Percentiles rank a stretch among this genome's conserved stretches.
phyloP scores from a whole-genome alignment of 306 rosid genomes.

The Coriaria nepalensis region DNA sequence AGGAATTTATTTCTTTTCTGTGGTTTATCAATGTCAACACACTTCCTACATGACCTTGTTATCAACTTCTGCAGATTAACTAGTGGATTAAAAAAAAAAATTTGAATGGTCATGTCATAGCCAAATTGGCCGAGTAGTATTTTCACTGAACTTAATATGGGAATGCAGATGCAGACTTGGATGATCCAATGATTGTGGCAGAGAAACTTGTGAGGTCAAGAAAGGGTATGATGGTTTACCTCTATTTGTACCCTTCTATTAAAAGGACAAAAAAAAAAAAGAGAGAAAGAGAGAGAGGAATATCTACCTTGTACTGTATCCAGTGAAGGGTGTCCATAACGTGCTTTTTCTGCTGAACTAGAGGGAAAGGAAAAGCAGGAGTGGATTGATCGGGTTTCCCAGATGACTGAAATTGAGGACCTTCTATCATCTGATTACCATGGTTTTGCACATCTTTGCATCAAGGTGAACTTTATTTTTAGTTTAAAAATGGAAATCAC shows the following conservation, averaged over 20 bases:
- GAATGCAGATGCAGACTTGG: conserved; percentile 68
- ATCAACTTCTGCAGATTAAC: neutral
- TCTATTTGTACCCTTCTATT: conserved; percentile 8
- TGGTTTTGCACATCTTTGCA: conserved; percentile 67
- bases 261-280: conserved; percentile 13
- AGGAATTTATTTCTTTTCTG: conserved; percentile 7
- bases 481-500: conserved; percentile 1
- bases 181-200: conserved; percentile 56
- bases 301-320: too few relatives aligned
- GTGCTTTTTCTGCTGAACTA: conserved; percentile 31
- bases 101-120: neutral
- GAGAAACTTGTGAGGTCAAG: conserved; percentile 61
- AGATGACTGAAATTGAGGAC: conserved; percentile 80
- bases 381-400: conserved; percentile 49
- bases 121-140: conserved; percentile 1
- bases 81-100: too few relatives aligned
- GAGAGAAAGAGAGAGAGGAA: too few relatives aligned
- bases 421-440: conserved; percentile 55
- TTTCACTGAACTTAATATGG: conserved; percentile 13
- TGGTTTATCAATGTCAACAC: neutral
- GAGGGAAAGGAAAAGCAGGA: conserved; percentile 42
- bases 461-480: conserved; percentile 52
- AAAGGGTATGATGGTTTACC: conserved; percentile 35
- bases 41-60: neutral
- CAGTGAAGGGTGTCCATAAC: too few relatives aligned